phyloP scores from a whole-genome alignment of 108 stramenopile genomes.

The Aureococcus anophagefferens region DNA sequence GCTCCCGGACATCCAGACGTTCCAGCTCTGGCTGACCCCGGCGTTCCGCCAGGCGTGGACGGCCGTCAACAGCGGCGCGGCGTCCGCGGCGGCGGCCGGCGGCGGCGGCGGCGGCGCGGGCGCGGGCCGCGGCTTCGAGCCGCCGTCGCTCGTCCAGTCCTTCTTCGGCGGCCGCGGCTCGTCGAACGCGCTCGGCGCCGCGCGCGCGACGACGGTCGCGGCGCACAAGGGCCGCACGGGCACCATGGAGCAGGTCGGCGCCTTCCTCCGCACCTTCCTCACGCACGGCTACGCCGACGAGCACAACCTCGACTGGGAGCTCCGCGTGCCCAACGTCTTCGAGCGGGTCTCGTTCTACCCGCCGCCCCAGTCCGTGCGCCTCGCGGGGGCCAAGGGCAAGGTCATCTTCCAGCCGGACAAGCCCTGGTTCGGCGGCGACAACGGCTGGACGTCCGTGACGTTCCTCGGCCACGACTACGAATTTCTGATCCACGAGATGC shows the following conservation, averaged over 20 bases:
- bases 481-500: conserved; percentile 51
- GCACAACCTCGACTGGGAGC: neutral
- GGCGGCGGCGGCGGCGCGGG: neutral
- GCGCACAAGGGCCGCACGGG: neutral
- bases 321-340: neutral
- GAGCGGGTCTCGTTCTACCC: neutral
- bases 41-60: conserved; percentile 19
- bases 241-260: neutral
- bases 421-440: conserved; percentile 10
- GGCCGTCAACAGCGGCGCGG: conserved; percentile 12
- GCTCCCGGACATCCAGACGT: conserved; percentile 30
- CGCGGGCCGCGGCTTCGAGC: no score
- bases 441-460: conserved; percentile 36
- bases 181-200: neutral
- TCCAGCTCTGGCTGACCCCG: conserved; percentile 28
- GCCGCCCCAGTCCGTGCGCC: neutral
- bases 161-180: neutral
- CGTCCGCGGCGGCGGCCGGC: neutral
- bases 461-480: conserved; percentile 56
- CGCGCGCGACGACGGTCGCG: neutral
- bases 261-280: neutral
- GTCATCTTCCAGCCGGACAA: conserved; percentile 52
- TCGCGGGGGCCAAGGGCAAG: neutral
- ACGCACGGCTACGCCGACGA: neutral
- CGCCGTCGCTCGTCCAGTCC: neutral